Percentiles rank a stretch among this genome's conserved stretches.
Evolutionary conservation across 495 filamentous ascomycete species (phyloP).

Genomic region (Alectoria sarmentosa): DNA sequence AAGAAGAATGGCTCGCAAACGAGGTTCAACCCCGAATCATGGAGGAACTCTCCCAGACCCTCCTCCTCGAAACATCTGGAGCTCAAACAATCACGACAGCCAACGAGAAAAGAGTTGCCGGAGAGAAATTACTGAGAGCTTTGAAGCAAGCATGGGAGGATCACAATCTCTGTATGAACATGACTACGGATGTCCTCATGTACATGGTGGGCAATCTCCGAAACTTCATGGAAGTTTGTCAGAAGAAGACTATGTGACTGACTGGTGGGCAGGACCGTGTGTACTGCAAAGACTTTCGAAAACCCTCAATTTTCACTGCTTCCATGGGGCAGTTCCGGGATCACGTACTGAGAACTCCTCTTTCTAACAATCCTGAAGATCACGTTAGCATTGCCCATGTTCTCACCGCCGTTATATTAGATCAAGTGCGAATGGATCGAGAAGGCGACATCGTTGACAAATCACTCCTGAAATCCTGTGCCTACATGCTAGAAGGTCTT

Average conservation of each 20-base stretch:
- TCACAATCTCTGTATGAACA: slow-evolving; percentile 88
- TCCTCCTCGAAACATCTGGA: slow-evolving; percentile 39
- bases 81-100: slow-evolving; percentile 48
- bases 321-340: slow-evolving; percentile 87
- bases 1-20: slow-evolving; percentile 67
- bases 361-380: slow-evolving; percentile 36
- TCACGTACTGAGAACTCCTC: slow-evolving; percentile 56
- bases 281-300: slow-evolving; percentile 60
- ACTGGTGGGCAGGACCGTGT: slow-evolving; percentile 59
- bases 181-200: slow-evolving; percentile 97
- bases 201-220: slow-evolving; percentile 62
- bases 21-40: slow-evolving; percentile 59
- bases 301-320: slow-evolving; percentile 71
- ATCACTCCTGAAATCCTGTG: slow-evolving; percentile 69
- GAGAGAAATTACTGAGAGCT: slow-evolving; percentile 74
- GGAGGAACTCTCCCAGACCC: slow-evolving; percentile 51
- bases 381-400: slow-evolving; percentile 52
- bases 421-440: slow-evolving; percentile 87
- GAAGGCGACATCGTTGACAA: slow-evolving; percentile 87
- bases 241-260: background rate
- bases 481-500: slow-evolving; percentile 85
- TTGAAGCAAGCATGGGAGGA: slow-evolving; percentile 76
- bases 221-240: background rate
- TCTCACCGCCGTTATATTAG: slow-evolving; percentile 73
- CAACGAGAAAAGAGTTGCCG: slow-evolving; percentile 68